A percentile compares a stretch with the other conserved stretches of the same genome.
Conservation (phyloP, 345 rosid genomes). For the Rhodamnia rubescens region DNA sequence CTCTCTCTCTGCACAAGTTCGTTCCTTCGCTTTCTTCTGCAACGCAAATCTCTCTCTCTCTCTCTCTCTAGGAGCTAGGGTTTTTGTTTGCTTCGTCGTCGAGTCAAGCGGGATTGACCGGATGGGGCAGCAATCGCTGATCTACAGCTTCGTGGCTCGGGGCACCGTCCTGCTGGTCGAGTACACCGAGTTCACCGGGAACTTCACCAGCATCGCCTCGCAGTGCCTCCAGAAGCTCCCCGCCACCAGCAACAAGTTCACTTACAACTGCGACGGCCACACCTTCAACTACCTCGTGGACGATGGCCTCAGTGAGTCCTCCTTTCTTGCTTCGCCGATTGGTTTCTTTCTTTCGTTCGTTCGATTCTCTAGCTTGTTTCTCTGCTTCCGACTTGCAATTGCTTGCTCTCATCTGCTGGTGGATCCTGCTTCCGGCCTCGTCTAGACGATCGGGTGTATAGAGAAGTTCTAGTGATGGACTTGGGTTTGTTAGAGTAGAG, state of each 20-base stretch:
- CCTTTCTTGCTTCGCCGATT: neutral
- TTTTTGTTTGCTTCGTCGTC: neutral
- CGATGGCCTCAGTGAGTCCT: conserved; percentile 25
- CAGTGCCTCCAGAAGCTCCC: conserved; percentile 65
- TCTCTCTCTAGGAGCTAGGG: neutral
- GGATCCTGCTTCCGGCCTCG: neutral
- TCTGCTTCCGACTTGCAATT: neutral
- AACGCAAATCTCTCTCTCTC: neutral
- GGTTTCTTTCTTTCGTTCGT: neutral
- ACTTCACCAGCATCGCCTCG: conserved; percentile 49
- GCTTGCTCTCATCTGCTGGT: neutral
- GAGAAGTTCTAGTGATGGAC: neutral
- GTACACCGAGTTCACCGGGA: conserved; percentile 46
- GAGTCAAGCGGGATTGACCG: neutral
- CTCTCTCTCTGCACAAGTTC: neutral
- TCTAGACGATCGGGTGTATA: neutral
- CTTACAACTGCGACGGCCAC: conserved; percentile 59
- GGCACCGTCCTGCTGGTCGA: conserved; percentile 43
- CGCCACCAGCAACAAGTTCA: conserved; percentile 44
- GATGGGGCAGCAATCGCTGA: conserved; percentile 52
- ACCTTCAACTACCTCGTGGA: conserved; percentile 59
- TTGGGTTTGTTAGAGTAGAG: neutral
- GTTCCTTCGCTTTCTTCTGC: neutral
- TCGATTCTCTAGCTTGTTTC: neutral
- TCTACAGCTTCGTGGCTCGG: conserved; percentile 54